Conservation (phyloP, 768 basidiomycete species). For the Nidula microcarpa region DNA sequence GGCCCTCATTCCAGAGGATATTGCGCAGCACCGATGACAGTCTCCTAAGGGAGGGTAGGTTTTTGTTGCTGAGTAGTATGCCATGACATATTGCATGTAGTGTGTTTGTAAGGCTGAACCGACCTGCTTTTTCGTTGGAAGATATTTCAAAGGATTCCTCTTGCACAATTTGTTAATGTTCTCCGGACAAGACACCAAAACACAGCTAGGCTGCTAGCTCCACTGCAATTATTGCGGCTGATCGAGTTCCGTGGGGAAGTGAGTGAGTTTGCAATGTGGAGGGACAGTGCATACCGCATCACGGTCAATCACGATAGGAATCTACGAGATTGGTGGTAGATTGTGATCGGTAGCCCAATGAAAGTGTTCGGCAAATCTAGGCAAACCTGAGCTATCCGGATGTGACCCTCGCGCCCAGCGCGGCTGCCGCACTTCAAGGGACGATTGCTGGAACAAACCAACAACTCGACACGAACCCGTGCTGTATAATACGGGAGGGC, state of each 20-base stretch:
- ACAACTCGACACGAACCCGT: neutral
- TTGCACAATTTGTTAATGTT: too few species aligned
- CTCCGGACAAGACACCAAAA: neutral
- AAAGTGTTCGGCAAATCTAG: neutral
- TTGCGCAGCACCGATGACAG: neutral
- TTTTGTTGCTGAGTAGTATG: too few species aligned
- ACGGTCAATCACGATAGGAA: neutral
- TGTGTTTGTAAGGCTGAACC: too few species aligned
- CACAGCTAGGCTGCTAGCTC: neutral
- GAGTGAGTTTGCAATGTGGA: neutral
- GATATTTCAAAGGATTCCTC: too few species aligned
- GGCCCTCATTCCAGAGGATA: neutral
- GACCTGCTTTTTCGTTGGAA: too few species aligned
- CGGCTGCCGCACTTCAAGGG: constrained; percentile 1
- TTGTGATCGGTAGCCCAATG: neutral
- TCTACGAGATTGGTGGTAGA: constrained; percentile 1
- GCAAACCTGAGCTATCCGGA: neutral
- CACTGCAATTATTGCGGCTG: neutral
- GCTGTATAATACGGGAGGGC: too few species aligned
- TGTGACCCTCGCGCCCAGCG: neutral
- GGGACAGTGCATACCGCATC: neutral
- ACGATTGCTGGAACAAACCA: neutral
- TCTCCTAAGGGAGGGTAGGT: too few species aligned
- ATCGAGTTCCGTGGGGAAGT: constrained; percentile 1
- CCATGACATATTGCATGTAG: too few species aligned